Conservation (phyloP, 106 monocot species). For the Allium sativum region DNA sequence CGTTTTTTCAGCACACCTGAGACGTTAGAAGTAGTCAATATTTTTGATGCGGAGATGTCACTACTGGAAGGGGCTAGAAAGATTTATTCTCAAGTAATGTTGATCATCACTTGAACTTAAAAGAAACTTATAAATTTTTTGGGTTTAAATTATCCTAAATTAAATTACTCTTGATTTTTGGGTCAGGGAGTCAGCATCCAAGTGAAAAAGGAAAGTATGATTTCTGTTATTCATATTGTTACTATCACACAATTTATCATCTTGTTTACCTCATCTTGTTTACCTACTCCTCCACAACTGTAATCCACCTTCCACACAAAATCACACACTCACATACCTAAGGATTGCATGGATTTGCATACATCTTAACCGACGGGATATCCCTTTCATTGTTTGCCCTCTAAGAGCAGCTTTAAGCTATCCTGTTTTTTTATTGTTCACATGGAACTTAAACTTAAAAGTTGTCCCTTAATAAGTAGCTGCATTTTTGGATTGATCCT, state of each 20-base stretch:
- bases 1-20: conserved; percentile 97
- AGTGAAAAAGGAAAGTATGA: neutral
- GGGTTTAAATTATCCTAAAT: conserved; percentile 3
- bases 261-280: too few species aligned
- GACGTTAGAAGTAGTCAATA: conserved; percentile 75
- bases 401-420: too few species aligned
- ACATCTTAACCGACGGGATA: neutral
- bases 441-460: too few species aligned
- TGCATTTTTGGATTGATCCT: too few species aligned
- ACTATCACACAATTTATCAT: neutral
- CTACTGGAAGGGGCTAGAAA: conserved; percentile 87
- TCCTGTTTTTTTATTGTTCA: too few species aligned
- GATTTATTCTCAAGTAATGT: conserved; percentile 67
- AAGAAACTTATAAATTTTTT: neutral
- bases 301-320: too few species aligned
- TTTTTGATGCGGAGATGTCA: conserved; percentile 84
- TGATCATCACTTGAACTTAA: neutral
- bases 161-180: conserved; percentile 6
- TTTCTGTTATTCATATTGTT: neutral
- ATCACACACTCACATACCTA: neutral
- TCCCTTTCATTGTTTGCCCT: too few species aligned
- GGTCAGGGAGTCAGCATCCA: conserved; percentile 13
- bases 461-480: too few species aligned
- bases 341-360: neutral
- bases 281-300: too few species aligned